Conservation (phyloP, 176 grass and related monocot genomes). For the Ampelocalamus luodianensis region DNA sequence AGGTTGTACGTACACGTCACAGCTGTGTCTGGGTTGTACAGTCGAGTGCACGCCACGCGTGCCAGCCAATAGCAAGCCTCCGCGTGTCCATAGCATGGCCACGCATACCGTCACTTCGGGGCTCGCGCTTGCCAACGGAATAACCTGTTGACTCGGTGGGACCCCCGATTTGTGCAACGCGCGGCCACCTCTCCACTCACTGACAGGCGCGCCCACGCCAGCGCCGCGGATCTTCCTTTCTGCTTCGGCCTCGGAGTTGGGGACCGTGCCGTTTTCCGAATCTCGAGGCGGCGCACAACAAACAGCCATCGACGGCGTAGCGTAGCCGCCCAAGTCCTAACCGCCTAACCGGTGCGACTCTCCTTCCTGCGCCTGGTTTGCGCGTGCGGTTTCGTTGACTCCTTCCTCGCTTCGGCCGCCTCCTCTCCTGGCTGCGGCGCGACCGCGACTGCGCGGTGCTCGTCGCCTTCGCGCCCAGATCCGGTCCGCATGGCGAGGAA, state of each 20-base stretch:
- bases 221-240: background rate
- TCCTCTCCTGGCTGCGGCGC: background rate
- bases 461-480: constrained; percentile 18
- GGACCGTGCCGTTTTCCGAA: constrained; percentile 12
- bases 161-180: no score
- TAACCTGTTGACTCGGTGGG: background rate
- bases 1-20: constrained; percentile 27
- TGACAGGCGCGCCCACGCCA: background rate
- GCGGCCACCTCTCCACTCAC: background rate
- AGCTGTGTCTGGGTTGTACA: background rate
- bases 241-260: background rate
- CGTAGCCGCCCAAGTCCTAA: background rate
- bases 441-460: background rate
- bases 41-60: constrained; percentile 38
- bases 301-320: background rate
- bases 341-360: background rate
- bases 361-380: constrained; percentile 3
- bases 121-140: background rate
- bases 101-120: background rate
- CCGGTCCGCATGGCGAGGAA: constrained; percentile 50
- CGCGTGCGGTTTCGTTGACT: background rate
- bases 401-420: background rate
- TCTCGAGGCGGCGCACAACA: background rate
- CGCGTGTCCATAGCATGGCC: constrained; percentile 4
- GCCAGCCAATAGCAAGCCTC: background rate